phyloP scores from a whole-genome alignment of 768 basidiomycete genomes.

The Suillus plorans region DNA sequence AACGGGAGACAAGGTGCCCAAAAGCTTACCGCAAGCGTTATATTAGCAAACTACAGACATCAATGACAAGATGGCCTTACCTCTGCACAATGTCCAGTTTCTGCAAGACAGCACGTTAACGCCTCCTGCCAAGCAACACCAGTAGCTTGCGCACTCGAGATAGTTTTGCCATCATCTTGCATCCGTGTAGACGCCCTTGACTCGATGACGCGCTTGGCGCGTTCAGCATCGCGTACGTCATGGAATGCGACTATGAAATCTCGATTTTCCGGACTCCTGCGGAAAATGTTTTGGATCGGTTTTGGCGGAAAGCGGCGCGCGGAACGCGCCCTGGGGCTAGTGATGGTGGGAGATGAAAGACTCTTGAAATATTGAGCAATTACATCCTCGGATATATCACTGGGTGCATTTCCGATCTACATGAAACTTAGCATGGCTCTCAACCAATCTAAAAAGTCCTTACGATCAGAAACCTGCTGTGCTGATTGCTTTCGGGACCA shows the following conservation, averaged over 20 bases:
- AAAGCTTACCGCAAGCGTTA: conserved; percentile 39
- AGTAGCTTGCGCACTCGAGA: conserved; percentile 6
- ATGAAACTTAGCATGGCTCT: conserved; percentile 14
- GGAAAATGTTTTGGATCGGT: conserved; percentile 57
- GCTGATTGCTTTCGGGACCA: conserved; percentile 8
- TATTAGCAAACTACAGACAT: conserved; percentile 5
- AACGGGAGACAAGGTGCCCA: conserved; percentile 45
- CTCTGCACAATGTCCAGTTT: conserved; percentile 44
- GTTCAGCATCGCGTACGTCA: conserved; percentile 55
- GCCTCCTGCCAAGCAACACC: conserved; percentile 22
- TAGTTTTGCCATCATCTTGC: conserved; percentile 8
- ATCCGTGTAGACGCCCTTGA: conserved; percentile 12
- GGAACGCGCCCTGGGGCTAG: conserved; percentile 1
- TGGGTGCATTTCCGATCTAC: conserved; percentile 44
- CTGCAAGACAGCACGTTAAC: conserved; percentile 45
- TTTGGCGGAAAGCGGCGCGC: conserved; percentile 12
- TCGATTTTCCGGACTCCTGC: conserved; percentile 47
- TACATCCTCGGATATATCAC: conserved; percentile 28
- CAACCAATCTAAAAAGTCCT: background rate
- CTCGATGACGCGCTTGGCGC: conserved; percentile 44
- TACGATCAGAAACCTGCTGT: conserved; percentile 35
- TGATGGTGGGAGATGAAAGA: conserved; percentile 20
- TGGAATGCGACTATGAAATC: conserved; percentile 62
- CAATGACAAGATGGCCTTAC: conserved; percentile 29
- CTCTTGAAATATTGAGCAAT: conserved; percentile 30